A percentile compares a stretch with the other conserved stretches of the same genome.
phyloP scores from a whole-genome alignment of 306 rosid species.

The Cercis canadensis region DNA sequence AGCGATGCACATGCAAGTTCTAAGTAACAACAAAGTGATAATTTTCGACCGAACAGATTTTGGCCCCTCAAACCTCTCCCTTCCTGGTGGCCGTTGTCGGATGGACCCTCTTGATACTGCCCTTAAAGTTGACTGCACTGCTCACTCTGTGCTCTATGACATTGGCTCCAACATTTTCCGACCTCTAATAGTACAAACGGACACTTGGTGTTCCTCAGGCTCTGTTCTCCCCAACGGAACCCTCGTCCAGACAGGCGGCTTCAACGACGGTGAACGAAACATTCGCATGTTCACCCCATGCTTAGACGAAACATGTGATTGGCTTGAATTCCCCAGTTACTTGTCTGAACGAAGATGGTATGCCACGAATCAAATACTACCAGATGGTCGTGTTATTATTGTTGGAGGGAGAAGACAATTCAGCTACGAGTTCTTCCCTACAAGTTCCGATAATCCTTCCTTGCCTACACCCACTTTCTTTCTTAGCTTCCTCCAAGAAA shows the following conservation, averaged over 20 bases:
- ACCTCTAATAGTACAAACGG: conserved; percentile 66
- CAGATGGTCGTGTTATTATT: conserved; percentile 66
- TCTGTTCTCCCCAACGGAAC: conserved; percentile 72
- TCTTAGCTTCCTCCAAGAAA: conserved; percentile 55
- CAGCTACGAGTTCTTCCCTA: conserved; percentile 77
- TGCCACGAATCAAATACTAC: conserved; percentile 74
- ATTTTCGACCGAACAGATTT: conserved; percentile 79
- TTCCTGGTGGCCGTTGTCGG: conserved; percentile 47
- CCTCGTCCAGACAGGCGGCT: conserved; percentile 83
- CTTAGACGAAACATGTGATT: conserved; percentile 54
- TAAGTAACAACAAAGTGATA: conserved; percentile 58
- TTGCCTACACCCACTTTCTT: conserved; percentile 6
- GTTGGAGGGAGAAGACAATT: conserved; percentile 79
- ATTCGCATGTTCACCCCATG: conserved; percentile 76
- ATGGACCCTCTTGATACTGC: conserved; percentile 44
- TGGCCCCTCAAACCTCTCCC: conserved; percentile 71
- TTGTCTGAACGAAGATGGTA: conserved; percentile 79
- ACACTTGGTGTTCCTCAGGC: conserved; percentile 89
- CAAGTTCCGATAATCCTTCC: not conserved
- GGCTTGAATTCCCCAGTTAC: conserved; percentile 65
- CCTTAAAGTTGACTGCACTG: conserved; percentile 66
- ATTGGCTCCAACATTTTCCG: conserved; percentile 52
- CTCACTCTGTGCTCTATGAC: conserved; percentile 80
- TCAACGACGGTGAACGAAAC: conserved; percentile 60
- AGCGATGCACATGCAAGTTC: conserved; percentile 91